Base-by-base conservation (phyloP, 371 early-diverging fungal species). In the Syncephalastrum sp. region DNA sequence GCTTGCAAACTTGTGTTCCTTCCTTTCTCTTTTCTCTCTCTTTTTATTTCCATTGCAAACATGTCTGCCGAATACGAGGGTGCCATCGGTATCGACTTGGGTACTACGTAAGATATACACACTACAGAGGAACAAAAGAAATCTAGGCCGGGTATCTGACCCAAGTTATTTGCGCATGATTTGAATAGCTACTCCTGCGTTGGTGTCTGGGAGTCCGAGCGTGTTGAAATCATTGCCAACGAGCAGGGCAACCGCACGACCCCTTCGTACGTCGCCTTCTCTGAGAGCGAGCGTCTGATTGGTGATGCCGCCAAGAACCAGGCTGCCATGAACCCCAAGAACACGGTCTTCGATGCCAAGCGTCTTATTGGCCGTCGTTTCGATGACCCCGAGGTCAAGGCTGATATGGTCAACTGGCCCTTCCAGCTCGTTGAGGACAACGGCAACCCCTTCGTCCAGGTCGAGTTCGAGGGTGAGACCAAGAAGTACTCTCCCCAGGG, bases 161-260 rank as follows among this genome's bases (percentile, higher is more conserved):
- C 19, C 5, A 8, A 47, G 1, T 3, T 19, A 48, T 19, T 21
- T 21, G 49, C 56, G 57, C 62, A 60, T 65, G 60, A 91, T 71
- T 91, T 91, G 49, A 90, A 21, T 69, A 99, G 99, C 75, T 98
- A 99, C 89, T 96, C 96, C 64, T 99, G 99, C 82, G 96, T 99
- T 67, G 98, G 93, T 77, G 95, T 95, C 54, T 95, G 92, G 87
- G 91, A 92, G 78, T 93, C 93, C 80, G 97, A 95, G 74, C 92
- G 91, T 65, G 95, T 94, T 55, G 97, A 95, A 78, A 93, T 95
- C 74, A 93, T 96, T 79, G 94, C 97, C 80, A 97, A 98, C 86
- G 92, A 91, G 79, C 96, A 97, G 82, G 98, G 96, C 73, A 91
- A 93, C 86, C 87, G 95, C 65, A 96, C 93, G 57, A 96, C 95